Base-by-base conservation (phyloP, 805 yeast species). In the Alloascoidea africana region DNA sequence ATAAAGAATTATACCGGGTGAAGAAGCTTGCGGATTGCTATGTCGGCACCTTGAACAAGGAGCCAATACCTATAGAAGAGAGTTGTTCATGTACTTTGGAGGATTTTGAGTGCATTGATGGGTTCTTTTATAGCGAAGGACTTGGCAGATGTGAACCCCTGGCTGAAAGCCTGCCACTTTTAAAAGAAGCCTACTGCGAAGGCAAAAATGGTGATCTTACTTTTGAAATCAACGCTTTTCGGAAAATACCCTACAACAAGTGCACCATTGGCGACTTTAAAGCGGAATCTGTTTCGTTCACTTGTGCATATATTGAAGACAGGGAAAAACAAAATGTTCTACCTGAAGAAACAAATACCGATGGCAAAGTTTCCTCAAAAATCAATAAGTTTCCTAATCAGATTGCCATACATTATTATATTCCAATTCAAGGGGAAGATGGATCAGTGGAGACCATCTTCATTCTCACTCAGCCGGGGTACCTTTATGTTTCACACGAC, bases 31-130 rank as follows among this genome's bases (percentile, higher is more conserved):
- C 66, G 34, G 50, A 73, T 41, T 85, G 95, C 60, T 69, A 69
- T 51, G 70, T 73, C 8, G 62, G 57, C 4, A 48, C 52, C 17
- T 42, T 56, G 13, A 60, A 52, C 41, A 53, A 57, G 13, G 67
- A 66, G 40, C 50, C 61, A 5, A 35, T 51, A 17, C 53, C 63
- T 5, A 47, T 51, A 17, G 73, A 70, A 41, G 77, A 70, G 38
- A 55, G 68, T 5, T 84, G 94, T 54, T 57, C 60, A 5, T 84
- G 95, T 59, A 55, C 71, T 0, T 65, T 59, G n/a, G 45, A 49
- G 4, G 94, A 85, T 51, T 76, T 68, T 43, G 93, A 83, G 49
- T 84, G 95, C 56, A 64, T 68, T 2, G 62, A 55, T 34, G 78
- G 76, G 15, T 73, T 68, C 45, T 23, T 38, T 14, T 13, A 17